Evolutionary conservation across 163 green algal genomes (phyloP), one percentile per base, ranked within the genome.

Genomic region (Scenedesmus sp.): DNA sequence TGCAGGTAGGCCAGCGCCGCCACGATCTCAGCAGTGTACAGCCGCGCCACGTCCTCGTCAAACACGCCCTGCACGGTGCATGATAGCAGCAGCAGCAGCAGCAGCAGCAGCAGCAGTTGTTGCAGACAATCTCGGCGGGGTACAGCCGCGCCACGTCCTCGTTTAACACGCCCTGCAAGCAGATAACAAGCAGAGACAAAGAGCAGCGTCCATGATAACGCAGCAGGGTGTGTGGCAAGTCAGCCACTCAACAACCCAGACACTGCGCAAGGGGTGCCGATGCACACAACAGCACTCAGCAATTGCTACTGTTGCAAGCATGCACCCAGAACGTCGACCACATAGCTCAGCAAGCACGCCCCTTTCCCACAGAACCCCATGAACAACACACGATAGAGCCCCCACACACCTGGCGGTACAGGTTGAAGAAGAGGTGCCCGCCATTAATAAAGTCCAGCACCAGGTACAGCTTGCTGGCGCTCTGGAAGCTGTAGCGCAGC

Each of bases 361-460:
- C 26, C 26, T 26, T 26, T 26, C 26, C 26, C 26, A 26, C 26
- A 26, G 26, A 26, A 26, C 26, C 26, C 26, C 26, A 26, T 26
- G 26, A 26, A 26, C 26, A 26, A 26, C 26, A 26, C 26, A 26
- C 26, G 26, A 26, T 26, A 26, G 26, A 26, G 26, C 26, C 26
- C 26, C 26, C 26, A 26, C 26, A 7, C 55, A 96, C 95, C 88
- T 97, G 92, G 52, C 96, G 94, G 92, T 98, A 99, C 55, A 99
- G 96, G 94, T 99, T 97, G 94, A 99, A 99, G 95, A 99, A 99
- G 7, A 99, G 96, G 91, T 99, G 98, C 7, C 98, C 98, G 3
- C 98, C 98, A 92, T 99, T 99, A 93, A 99, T 97, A 91, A 99
- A 99, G 92, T 99, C 98, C 70, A 99, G 94, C 20, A 99, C 94